phyloP scores from a whole-genome alignment of 1,139 yeast genomes.

The Pneumocystis murina region DNA sequence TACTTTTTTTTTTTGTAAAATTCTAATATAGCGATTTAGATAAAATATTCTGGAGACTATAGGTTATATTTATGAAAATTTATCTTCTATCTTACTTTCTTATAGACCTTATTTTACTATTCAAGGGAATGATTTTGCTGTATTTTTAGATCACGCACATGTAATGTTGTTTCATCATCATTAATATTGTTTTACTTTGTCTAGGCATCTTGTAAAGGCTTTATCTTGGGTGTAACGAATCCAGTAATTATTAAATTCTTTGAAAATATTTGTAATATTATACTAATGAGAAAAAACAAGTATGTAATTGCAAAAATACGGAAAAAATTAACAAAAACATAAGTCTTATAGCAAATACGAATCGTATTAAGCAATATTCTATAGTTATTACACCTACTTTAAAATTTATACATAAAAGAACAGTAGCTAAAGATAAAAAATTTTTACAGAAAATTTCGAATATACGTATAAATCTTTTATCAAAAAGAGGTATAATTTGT shows the following conservation, averaged over 20 bases:
- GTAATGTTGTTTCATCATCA: background rate
- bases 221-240: background rate
- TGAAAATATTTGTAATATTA: background rate
- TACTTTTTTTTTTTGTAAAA: background rate
- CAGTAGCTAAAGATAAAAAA: background rate
- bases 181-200: background rate
- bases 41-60: background rate
- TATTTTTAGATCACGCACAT: background rate
- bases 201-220: background rate
- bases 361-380: background rate
- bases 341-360: background rate
- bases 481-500: background rate
- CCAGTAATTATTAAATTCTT: background rate
- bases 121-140: background rate
- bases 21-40: background rate
- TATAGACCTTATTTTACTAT: background rate
- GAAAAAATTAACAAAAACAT: background rate
- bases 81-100: background rate
- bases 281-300: background rate
- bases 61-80: background rate
- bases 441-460: background rate
- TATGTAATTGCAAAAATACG: background rate
- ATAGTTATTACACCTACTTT: background rate
- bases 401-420: background rate
- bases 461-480: background rate